Evolutionary conservation across 129 eudicot genomes (phyloP), one percentile per base, ranked within the genome.

Genomic region (Tagetes patula): DNA sequence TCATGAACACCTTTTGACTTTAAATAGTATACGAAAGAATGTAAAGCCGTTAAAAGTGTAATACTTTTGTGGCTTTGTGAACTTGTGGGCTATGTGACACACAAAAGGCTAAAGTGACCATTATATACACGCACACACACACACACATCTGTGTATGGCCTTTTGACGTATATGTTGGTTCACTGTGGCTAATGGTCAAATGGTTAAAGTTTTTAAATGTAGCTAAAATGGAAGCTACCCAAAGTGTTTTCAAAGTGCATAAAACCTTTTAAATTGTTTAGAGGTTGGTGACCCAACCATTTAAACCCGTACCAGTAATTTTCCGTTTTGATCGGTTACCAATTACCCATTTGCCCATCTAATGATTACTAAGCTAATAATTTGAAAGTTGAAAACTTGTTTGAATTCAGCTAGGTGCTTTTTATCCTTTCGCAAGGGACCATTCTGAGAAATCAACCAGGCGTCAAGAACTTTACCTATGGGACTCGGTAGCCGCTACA

Each of bases 391-490:
- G 27, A 20, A 20, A 20, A 20, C 27, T 20, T 20, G 27, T 20
- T 20, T 20, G 27, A 20, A 20, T 20, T 72, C 83, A 88, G 97
- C 68, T 92, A 53, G 97, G 98, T 39, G 98, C 98, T 9, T 93
- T 93, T 45, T 93, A 93, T 81, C 96, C 98, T 7, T 93, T 93
- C 71, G 66, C 96, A 31, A 84, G 96, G 67, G 96, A 89, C 72
- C 98, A 93, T 74, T 69, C 96, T 1, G 78, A 47, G 0, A 82
- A 46, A 12, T 40, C 5, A 32, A 60, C 78, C 34, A 63, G 20
- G 34, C 83, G 84, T 10, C 98, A 93, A 79, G 98, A 93, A 81
- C 96, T 93, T 11, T 89, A 87, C 65, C 68, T 80, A 11, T 92
- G 96, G 96, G 80, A 84, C 8, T 92, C 96, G 12, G 98, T 92